phyloP scores from a whole-genome alignment of 345 rosid species.

The Ricinus communis region DNA sequence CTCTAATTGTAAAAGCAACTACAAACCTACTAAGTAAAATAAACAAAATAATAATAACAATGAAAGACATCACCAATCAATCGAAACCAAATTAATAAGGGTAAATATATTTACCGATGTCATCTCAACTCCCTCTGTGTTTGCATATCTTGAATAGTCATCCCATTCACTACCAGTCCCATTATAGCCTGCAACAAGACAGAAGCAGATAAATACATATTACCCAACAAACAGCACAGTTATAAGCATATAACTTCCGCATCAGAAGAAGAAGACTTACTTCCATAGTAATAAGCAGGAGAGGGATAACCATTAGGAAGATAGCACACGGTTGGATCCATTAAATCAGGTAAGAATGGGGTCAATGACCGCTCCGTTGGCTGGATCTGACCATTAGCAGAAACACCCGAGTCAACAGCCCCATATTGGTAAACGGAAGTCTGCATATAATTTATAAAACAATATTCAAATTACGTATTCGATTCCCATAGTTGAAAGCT shows the following conservation, averaged over 20 bases:
- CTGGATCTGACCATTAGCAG: conserved; percentile 56
- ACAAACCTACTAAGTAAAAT: neutral
- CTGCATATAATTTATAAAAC: conserved; percentile 25
- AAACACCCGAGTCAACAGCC: conserved; percentile 45
- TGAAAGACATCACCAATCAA: neutral
- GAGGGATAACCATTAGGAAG: conserved; percentile 57
- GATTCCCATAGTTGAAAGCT: no score
- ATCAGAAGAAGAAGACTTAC: conserved; percentile 19
- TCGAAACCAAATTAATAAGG: neutral
- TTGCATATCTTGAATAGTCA: conserved; percentile 55
- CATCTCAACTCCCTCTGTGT: conserved; percentile 71
- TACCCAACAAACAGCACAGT: neutral
- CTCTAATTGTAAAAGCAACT: neutral
- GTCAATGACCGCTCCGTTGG: conserved; percentile 59
- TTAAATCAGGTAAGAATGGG: conserved; percentile 52
- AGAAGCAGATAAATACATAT: neutral
- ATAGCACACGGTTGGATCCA: conserved; percentile 67
- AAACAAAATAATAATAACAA: neutral
- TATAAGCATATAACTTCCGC: neutral
- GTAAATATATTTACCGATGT: conserved; percentile 45
- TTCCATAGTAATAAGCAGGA: conserved; percentile 53
- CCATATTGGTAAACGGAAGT: conserved; percentile 65
- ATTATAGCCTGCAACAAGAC: conserved; percentile 42
- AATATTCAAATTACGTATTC: no score
- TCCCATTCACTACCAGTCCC: conserved; percentile 69